phyloP scores from a whole-genome alignment of 2,329 filamentous ascomycete species.

The Zasmidium cellare region DNA sequence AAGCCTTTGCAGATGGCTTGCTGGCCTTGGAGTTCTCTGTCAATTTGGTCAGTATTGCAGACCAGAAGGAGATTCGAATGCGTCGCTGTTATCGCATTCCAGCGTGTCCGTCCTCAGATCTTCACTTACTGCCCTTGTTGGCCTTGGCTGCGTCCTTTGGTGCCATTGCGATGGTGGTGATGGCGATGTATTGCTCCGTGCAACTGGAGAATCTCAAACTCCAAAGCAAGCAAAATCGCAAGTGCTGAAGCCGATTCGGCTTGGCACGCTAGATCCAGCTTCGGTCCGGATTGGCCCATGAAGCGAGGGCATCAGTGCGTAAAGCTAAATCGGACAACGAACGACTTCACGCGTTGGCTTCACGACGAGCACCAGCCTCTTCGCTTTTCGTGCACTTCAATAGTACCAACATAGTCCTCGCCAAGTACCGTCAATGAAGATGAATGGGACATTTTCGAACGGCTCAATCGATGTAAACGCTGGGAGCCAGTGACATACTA shows the following conservation, averaged over 20 bases:
- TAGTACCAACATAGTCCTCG: too few species aligned
- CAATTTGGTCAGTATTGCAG: constrained; percentile 27
- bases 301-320: neutral
- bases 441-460: too few species aligned
- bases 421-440: too few species aligned
- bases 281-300: neutral
- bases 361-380: neutral
- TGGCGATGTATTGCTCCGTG: constrained; percentile 17
- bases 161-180: constrained; percentile 30
- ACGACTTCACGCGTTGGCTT: neutral
- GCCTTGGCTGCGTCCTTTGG: constrained; percentile 29
- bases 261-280: neutral
- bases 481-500: too few species aligned
- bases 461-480: too few species aligned
- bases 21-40: constrained; percentile 41
- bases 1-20: constrained; percentile 76
- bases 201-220: constrained; percentile 15
- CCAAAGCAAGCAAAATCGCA: constrained; percentile 2
- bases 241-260: neutral
- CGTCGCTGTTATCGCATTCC: neutral
- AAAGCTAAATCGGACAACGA: neutral
- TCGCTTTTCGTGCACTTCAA: too few species aligned
- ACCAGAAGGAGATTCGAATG: constrained; percentile 1
- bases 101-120: neutral
- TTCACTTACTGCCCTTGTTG: constrained; percentile 19